phyloP scores from a whole-genome alignment of 164 flowering plant genomes.

The Berberis vulgaris region DNA sequence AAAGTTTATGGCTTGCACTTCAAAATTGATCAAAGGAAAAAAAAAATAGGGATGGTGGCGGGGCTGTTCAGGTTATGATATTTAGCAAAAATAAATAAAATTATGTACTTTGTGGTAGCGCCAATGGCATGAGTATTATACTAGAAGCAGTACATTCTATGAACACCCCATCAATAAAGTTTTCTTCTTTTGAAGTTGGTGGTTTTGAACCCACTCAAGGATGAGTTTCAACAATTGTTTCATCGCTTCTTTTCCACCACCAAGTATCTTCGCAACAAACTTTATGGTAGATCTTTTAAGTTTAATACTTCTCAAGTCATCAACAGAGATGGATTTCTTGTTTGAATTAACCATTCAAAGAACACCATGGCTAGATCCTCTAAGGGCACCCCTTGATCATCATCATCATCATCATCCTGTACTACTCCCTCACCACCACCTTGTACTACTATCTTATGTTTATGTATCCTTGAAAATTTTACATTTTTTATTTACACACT shows the following conservation, averaged over 20 bases:
- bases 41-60: too few relatives aligned
- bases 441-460: too few relatives aligned
- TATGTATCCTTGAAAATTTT: too few relatives aligned
- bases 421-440: background rate
- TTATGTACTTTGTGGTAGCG: too few relatives aligned
- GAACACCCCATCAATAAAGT: too few relatives aligned
- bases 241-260: conserved; percentile 77
- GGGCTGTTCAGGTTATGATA: too few relatives aligned
- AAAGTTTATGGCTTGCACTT: too few relatives aligned
- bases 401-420: background rate
- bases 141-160: too few relatives aligned
- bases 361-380: conserved; percentile 75
- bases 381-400: conserved; percentile 5
- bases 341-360: conserved; percentile 90
- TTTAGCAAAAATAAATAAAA: too few relatives aligned
- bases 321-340: conserved; percentile 77
- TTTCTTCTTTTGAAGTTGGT: conserved; percentile 64
- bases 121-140: too few relatives aligned
- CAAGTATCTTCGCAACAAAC: conserved; percentile 64
- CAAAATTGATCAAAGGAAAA: too few relatives aligned
- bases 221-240: conserved; percentile 75
- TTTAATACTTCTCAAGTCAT: conserved; percentile 78
- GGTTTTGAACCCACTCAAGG: conserved; percentile 83
- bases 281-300: conserved; percentile 80
- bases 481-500: too few relatives aligned